Evolutionary conservation across 371 early-diverging fungal species (phyloP).

Genomic region (Cladochytrium tenue): DNA sequence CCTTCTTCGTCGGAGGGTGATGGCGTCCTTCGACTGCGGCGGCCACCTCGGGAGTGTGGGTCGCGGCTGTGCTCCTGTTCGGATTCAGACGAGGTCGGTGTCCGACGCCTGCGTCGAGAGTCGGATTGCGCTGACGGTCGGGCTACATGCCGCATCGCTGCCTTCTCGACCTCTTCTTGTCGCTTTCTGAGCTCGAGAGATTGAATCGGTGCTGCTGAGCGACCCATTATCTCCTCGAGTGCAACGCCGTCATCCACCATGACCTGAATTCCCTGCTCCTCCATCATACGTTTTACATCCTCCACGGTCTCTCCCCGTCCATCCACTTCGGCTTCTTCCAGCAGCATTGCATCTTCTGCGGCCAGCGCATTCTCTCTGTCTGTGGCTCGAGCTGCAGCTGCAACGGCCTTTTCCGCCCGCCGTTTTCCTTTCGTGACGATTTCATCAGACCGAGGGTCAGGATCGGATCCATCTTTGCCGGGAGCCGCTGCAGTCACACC

Average conservation of each 20-base stretch:
- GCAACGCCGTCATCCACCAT: neutral
- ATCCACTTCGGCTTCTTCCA: neutral
- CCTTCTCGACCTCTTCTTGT: neutral
- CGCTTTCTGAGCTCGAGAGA: neutral
- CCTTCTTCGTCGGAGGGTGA: slow-evolving; percentile 17
- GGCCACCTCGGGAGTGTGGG: neutral
- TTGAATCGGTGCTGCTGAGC: neutral
- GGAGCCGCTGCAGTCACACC: no score
- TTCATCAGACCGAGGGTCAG: neutral
- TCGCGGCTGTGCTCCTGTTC: neutral
- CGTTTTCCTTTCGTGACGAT: neutral
- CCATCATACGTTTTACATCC: slow-evolving; percentile 1
- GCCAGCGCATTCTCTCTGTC: neutral
- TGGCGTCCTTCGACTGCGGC: slow-evolving; percentile 18
- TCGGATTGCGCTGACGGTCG: neutral
- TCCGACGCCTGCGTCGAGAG: neutral
- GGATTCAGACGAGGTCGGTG: neutral
- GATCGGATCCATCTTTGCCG: neutral
- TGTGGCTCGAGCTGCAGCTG: neutral
- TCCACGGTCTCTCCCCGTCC: neutral
- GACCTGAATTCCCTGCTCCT: slow-evolving; percentile 2
- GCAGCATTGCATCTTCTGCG: neutral
- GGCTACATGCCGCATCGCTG: neutral
- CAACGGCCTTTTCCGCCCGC: no score
- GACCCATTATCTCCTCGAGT: neutral